Percentiles rank a stretch among this genome's conserved stretches.
These are phyloP conservation scores for Colletotrichum chrysophilum DNA, from an alignment of 2,329 filamentous ascomycete species.

Conservation along the genomic window DNA sequence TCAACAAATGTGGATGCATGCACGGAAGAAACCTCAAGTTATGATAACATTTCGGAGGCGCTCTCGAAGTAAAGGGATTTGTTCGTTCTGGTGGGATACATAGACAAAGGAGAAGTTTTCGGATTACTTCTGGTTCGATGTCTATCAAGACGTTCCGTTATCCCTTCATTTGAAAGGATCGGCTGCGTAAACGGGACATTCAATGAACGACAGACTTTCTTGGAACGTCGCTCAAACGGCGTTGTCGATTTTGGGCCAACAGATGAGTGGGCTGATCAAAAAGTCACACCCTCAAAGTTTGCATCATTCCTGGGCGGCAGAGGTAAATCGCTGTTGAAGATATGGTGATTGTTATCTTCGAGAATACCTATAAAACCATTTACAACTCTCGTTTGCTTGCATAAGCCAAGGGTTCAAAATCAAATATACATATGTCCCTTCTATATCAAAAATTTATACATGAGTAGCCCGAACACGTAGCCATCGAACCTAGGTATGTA, in stretches of 20 bases:
- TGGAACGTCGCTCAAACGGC: not conserved
- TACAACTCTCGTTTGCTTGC: not conserved
- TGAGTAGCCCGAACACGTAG: not conserved
- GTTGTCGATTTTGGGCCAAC: not conserved
- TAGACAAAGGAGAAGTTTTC: not conserved
- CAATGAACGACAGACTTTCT: not conserved
- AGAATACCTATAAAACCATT: not conserved
- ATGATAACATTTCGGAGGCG: not conserved
- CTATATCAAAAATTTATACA: not conserved
- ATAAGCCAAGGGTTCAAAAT: not conserved
- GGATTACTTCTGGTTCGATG: not conserved
- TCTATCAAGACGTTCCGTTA: not conserved
- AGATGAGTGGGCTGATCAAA: not conserved
- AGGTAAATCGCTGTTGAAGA: not conserved
- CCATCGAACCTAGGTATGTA: not conserved
- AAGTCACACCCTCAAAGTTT: not conserved
- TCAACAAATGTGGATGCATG: not conserved
- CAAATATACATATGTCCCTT: not conserved
- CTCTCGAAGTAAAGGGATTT: not conserved
- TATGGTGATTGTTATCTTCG: not conserved
- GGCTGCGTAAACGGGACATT: not conserved
- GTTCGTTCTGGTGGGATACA: not conserved
- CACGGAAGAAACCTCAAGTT: not conserved
- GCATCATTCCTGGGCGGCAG: not conserved
- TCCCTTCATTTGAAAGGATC: not conserved